Evolutionary conservation across 1,139 yeast genomes (phyloP).

Genomic region (Yamadazyma taylorii): DNA sequence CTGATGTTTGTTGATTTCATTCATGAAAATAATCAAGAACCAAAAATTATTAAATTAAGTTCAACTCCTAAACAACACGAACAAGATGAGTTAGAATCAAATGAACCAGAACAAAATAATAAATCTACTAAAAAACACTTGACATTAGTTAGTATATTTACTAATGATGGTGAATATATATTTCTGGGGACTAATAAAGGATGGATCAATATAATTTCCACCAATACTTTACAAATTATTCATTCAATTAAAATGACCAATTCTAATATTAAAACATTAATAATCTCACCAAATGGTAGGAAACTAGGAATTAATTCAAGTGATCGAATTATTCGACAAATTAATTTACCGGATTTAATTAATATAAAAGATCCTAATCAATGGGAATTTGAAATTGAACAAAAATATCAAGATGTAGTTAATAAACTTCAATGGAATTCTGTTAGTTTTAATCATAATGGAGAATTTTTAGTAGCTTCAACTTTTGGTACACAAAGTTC

Average conservation of each 20-base stretch:
- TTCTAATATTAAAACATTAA: conserved; percentile 71
- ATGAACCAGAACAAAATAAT: conserved; percentile 17
- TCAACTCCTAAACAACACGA: conserved; percentile 23
- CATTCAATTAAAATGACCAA: conserved; percentile 58
- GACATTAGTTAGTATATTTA: conserved; percentile 37
- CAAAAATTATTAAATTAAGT: conserved; percentile 25
- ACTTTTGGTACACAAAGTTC: conserved; percentile 77
- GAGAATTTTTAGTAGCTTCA: conserved; percentile 85
- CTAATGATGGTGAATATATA: conserved; percentile 49
- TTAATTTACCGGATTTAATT: conserved; percentile 52
- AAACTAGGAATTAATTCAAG: conserved; percentile 77
- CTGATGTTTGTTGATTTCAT: conserved; percentile 57
- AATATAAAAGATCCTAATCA: conserved; percentile 27
- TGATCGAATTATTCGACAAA: conserved; percentile 79
- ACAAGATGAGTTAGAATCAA: conserved; percentile 1
- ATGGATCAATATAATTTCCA: conserved; percentile 55
- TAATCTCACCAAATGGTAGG: conserved; percentile 64
- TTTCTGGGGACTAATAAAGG: conserved; percentile 84
- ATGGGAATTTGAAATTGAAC: conserved; percentile 70
- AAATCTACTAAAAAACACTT: conserved; percentile 24
- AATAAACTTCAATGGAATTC: conserved; percentile 89
- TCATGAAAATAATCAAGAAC: conserved; percentile 28
- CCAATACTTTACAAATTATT: conserved; percentile 31
- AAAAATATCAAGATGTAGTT: conserved; percentile 88
- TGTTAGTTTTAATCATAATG: conserved; percentile 71